Conservation (phyloP, 2,329 filamentous ascomycete species). For the Epicoccum sorghinum region DNA sequence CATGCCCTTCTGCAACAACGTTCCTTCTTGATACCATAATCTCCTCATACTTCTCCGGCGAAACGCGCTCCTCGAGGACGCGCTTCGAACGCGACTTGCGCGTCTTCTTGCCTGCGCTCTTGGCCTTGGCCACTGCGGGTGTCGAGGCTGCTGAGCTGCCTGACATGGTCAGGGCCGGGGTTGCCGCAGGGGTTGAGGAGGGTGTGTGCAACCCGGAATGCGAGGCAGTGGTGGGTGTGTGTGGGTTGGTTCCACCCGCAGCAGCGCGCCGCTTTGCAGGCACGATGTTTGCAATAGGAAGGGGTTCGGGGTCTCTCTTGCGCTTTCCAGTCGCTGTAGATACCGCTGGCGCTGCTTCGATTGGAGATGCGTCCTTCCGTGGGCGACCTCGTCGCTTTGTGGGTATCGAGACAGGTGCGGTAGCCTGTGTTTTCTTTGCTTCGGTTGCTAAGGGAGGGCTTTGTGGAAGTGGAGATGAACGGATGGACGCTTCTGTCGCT, state of each 20-base stretch:
- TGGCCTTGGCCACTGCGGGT: neutral
- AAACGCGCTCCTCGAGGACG: constrained; percentile 5
- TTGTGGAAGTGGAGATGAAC: neutral
- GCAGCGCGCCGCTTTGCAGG: neutral
- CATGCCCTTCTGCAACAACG: neutral
- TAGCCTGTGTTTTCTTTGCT: neutral
- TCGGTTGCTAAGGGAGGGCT: neutral
- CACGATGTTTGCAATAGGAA: too few species aligned
- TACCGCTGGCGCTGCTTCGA: neutral
- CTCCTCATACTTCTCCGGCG: neutral
- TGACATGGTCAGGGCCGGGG: neutral
- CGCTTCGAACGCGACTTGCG: neutral
- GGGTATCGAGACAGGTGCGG: neutral
- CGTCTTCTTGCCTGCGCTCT: constrained; percentile 2
- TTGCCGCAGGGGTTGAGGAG: neutral
- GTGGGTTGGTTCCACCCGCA: neutral
- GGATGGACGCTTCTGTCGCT: neutral
- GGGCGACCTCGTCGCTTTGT: neutral
- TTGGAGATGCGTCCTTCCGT: neutral
- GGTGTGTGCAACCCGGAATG: neutral
- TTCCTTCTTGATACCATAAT: neutral
- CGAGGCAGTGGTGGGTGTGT: neutral
- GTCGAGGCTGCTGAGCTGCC: constrained; percentile 1
- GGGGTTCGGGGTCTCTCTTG: neutral
- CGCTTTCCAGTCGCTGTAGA: neutral